phyloP scores from a whole-genome alignment of 1,284 basidiomycete species.

The Golubevia sp. region DNA sequence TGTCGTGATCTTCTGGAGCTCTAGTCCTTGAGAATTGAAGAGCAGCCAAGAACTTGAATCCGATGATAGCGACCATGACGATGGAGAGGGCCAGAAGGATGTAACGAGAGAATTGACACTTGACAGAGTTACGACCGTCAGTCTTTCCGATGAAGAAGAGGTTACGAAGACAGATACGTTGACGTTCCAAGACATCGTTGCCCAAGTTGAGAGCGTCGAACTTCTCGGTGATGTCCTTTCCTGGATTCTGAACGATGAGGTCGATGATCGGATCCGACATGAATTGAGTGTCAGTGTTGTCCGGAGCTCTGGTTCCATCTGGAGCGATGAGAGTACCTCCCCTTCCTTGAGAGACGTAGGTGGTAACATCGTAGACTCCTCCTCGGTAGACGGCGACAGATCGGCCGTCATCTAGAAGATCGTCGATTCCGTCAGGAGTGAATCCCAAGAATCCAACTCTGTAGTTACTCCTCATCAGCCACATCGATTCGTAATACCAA shows the following conservation, averaged over 20 bases:
- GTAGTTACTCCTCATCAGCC: slow-evolving; percentile 77
- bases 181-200: slow-evolving; percentile 72
- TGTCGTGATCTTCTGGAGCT: slow-evolving; percentile 93
- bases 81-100: slow-evolving; percentile 86
- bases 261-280: slow-evolving; percentile 76
- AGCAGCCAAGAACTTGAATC: slow-evolving; percentile 96
- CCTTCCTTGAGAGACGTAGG: slow-evolving; percentile 66
- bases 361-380: slow-evolving; percentile 84
- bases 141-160: slow-evolving; percentile 88
- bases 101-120: slow-evolving; percentile 89
- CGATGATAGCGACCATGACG: slow-evolving; percentile 93
- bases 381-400: slow-evolving; percentile 79
- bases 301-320: slow-evolving; percentile 69
- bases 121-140: slow-evolving; percentile 86
- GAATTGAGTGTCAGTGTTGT: slow-evolving; percentile 70
- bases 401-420: slow-evolving; percentile 70
- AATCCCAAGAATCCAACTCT: slow-evolving; percentile 88
- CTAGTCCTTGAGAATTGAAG: slow-evolving; percentile 82
- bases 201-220: slow-evolving; percentile 74
- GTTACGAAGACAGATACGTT: slow-evolving; percentile 87
- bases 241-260: slow-evolving; percentile 81
- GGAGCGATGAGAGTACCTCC: slow-evolving; percentile 67
- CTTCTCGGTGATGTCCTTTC: slow-evolving; percentile 81
- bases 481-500: slow-evolving; percentile 88
- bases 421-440: slow-evolving; percentile 77